Evolutionary conservation across 345 rosid species (phyloP).

Genomic region (Eucalyptus erythrocorys): DNA sequence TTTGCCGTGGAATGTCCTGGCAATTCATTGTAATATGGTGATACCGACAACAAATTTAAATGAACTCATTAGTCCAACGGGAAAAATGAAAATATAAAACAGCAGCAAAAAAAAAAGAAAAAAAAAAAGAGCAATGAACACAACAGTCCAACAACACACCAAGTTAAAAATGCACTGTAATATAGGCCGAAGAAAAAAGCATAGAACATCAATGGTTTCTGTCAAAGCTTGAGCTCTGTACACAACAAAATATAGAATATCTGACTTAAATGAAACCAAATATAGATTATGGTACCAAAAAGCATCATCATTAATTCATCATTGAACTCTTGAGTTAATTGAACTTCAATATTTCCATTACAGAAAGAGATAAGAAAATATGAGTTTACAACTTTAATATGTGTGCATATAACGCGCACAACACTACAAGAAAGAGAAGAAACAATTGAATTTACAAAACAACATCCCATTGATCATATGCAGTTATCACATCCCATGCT

Average conservation of each 20-base stretch:
- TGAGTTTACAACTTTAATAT: not conserved
- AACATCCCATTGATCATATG: not conserved
- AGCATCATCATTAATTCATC: not conserved
- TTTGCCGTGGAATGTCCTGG: not conserved
- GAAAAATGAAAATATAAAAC: not conserved
- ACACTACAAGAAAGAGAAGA: not conserved
- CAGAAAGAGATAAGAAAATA: not conserved
- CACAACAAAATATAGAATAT: not conserved
- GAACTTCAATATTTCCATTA: not conserved
- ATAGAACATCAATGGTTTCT: not conserved
- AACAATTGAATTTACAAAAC: not conserved
- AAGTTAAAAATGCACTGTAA: not conserved
- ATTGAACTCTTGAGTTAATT: not conserved
- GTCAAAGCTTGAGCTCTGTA: not conserved
- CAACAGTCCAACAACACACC: not conserved
- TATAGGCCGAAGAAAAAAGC: not conserved
- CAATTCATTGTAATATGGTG: not conserved
- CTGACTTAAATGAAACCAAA: not conserved
- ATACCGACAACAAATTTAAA: too few species aligned
- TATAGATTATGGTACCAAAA: not conserved
- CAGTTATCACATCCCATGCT: not conserved
- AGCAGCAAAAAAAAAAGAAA: not conserved
- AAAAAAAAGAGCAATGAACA: not conserved
- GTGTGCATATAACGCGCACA: not conserved
- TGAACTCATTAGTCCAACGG: not conserved